Evolutionary conservation across 1,284 basidiomycete species (phyloP), one percentile per base, ranked within the genome.

Genomic region (Cutaneotrichosporon curvatum): DNA sequence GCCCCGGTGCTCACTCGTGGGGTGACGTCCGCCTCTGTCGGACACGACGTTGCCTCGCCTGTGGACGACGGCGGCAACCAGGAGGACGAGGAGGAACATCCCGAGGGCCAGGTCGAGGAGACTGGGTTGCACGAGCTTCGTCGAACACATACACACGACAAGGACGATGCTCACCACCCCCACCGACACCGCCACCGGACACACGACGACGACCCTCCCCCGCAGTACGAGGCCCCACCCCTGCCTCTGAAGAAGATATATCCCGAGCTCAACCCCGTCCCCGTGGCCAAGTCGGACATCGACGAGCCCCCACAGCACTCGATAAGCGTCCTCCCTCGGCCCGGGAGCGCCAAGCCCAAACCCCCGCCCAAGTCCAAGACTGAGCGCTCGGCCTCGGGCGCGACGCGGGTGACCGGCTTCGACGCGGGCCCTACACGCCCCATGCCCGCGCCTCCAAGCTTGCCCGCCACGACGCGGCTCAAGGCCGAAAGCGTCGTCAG

Each of bases 401-500:
- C 53, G n/a, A 59, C 51, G 25, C 61, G 62, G 16, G 54, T 63
- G 25, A 65, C 58, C 12, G 63, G 63, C 2, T 65, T 65, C 36
- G 60, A 63, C 42, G 63, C 62, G n/a, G 51, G 12, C 36, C 55
- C 33, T 36, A 57, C 42, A 5, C 51, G 46, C 23, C 35, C 43
- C 11, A 40, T 36, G 16, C 30, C 36, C 12, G 30, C 21, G 41
- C 35, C 44, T 3, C 3, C 22, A 16, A 22, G 37, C 15, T 19
- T 37, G 16, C 22, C 30, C 23, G 31, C 40, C 16, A 25, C 14
- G 7, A 4, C 14, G 6, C 30, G 41, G 3, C n/a, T 31, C 4
- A 30, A 32, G 1, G 31, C 46, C 12, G 43, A 42, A 12, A 48
- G 45, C n/a, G 40, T 52, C 14, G 19, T 22, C 21, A 41, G 38